Conservation (phyloP, 208 protist genomes). For the Tritrichomonas foetus region DNA sequence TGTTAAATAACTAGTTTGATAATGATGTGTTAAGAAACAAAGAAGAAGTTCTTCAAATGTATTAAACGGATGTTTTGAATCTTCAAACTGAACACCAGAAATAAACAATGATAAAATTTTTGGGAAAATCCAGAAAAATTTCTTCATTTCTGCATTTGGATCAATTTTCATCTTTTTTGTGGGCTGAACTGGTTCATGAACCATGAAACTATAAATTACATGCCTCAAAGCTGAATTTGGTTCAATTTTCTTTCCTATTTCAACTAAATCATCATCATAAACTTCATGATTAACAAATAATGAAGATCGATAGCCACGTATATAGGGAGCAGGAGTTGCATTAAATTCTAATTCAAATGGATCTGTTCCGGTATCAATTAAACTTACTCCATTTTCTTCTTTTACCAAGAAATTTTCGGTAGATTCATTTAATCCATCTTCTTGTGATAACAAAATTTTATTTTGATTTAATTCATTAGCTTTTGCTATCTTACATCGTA, state of each 20-base stretch:
- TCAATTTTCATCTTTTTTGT: background rate
- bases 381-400: too few relatives aligned
- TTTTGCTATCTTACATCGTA: too few relatives aligned
- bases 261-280: background rate
- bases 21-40: background rate
- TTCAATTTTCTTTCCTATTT: background rate
- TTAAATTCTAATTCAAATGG: too few relatives aligned
- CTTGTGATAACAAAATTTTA: too few relatives aligned
- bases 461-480: too few relatives aligned
- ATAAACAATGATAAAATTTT: background rate
- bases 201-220: background rate
- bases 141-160: background rate
- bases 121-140: slow-evolving; percentile 12
- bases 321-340: too few relatives aligned
- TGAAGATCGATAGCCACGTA: too few relatives aligned
- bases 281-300: too few relatives aligned
- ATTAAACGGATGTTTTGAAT: background rate
- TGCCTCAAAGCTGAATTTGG: background rate
- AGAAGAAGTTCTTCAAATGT: background rate
- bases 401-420: too few relatives aligned
- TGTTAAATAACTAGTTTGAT: background rate
- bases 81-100: background rate
- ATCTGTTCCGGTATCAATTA: too few relatives aligned
- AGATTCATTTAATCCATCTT: too few relatives aligned
- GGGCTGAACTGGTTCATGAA: background rate